Evolutionary conservation across 1,139 yeast genomes (phyloP).

Genomic region (Hyphopichia pseudoburtonii): DNA sequence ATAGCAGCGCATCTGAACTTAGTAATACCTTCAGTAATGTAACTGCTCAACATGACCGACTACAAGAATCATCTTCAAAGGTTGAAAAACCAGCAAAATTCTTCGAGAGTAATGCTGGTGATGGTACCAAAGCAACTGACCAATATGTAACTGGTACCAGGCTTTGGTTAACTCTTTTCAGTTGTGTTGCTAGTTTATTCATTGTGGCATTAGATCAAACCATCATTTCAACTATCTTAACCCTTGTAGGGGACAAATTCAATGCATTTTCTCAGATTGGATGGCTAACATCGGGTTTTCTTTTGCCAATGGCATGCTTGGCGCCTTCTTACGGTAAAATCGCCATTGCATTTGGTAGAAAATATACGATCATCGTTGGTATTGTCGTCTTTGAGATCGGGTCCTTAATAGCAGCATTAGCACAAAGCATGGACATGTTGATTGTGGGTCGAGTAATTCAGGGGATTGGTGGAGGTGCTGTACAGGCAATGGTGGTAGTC

Average conservation of each 20-base stretch:
- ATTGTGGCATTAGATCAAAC: slow-evolving; percentile 69
- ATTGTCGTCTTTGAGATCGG: slow-evolving; percentile 61
- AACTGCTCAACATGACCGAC: not conserved
- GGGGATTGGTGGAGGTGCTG: slow-evolving; percentile 75
- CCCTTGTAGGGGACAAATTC: slow-evolving; percentile 56
- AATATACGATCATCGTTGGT: slow-evolving; percentile 47
- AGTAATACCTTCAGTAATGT: not conserved
- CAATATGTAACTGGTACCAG: slow-evolving; percentile 48
- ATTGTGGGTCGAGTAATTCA: slow-evolving; percentile 72
- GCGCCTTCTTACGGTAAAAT: slow-evolving; percentile 63
- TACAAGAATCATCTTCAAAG: not conserved
- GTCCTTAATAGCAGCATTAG: slow-evolving; percentile 58
- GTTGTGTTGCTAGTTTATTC: slow-evolving; percentile 53
- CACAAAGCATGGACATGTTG: slow-evolving; percentile 57
- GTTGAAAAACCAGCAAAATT: slow-evolving; percentile 16
- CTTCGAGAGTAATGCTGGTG: slow-evolving; percentile 54
- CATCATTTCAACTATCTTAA: slow-evolving; percentile 58
- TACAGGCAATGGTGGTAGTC: slow-evolving; percentile 58
- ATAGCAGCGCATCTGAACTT: not conserved
- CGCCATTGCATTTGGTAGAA: slow-evolving; percentile 62
- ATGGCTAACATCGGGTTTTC: slow-evolving; percentile 62
- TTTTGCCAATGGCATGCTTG: slow-evolving; percentile 59
- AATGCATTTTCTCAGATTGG: slow-evolving; percentile 54
- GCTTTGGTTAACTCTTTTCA: slow-evolving; percentile 39
- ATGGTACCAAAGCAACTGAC: slow-evolving; percentile 51